Base-by-base conservation (phyloP, 139 green algal species). In the Parachlorella kessleri region DNA sequence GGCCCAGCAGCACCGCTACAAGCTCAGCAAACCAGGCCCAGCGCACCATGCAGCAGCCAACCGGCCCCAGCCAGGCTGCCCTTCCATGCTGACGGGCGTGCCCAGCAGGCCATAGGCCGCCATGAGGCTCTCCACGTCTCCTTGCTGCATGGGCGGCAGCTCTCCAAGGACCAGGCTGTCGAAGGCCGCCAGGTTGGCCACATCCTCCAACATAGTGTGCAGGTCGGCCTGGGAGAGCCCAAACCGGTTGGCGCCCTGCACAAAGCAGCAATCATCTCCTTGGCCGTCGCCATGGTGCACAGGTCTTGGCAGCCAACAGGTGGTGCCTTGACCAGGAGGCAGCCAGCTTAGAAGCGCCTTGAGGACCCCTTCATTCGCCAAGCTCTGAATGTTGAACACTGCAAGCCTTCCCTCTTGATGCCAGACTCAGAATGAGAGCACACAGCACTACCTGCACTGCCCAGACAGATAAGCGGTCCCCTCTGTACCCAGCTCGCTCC, bases 381-480 rank as follows among this genome's bases (percentile, higher is more conserved):
- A n/a, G n/a, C n/a, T n/a, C n/a, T n/a, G n/a, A n/a, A n/a, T n/a
- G n/a, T n/a, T n/a, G n/a, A n/a, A n/a, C n/a, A n/a, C n/a, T n/a
- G n/a, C n/a, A n/a, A n/a, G n/a, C n/a, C n/a, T n/a, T n/a, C n/a
- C n/a, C n/a, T n/a, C n/a, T n/a, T n/a, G n/a, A n/a, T n/a, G n/a
- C n/a, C n/a, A n/a, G n/a, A n/a, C n/a, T n/a, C n/a, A n/a, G n/a
- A n/a, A n/a, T n/a, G n/a, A n/a, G n/a, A n/a, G n/a, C n/a, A n/a
- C n/a, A n/a, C n/a, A n/a, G n/a, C n/a, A n/a, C 26, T 37, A 81
- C 67, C 75, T 90, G 82, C 55, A 90, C 40, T 1, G 30, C 84
- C 91, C 90, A 95, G 4, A 92, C 85, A 36, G 87, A 92, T 14
- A 95, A 76, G 2, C 88, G 82, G 72, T 95, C 90, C 5, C 79